phyloP scores from a whole-genome alignment of 1,139 yeast genomes.

The Nakaseomyces glabratus region DNA sequence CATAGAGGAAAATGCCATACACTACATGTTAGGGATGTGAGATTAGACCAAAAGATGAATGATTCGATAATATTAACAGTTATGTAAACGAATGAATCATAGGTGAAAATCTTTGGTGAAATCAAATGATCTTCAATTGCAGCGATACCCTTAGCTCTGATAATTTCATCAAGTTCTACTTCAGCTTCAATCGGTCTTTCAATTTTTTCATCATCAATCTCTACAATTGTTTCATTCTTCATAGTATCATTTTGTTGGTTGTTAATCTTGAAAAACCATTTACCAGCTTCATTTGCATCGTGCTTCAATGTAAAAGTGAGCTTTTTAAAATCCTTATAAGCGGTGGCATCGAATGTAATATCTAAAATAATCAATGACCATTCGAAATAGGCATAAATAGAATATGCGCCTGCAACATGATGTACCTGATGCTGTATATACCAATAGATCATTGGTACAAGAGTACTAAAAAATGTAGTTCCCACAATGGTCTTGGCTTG shows the following conservation, averaged over 20 bases:
- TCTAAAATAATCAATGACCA: conserved; percentile 84
- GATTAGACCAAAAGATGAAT: conserved; percentile 73
- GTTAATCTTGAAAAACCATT: conserved; percentile 14
- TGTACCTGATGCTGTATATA: conserved; percentile 91
- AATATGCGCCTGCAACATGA: conserved; percentile 84
- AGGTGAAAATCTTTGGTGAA: conserved; percentile 11
- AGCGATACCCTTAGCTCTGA: conserved; percentile 4
- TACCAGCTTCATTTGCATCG: conserved; percentile 9
- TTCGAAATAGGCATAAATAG: conserved; percentile 87
- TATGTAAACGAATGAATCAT: conserved; percentile 36
- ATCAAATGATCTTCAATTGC: conserved; percentile 7
- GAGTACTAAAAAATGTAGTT: conserved; percentile 54
- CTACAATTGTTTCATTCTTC: conserved; percentile 7
- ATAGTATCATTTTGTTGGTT: conserved; percentile 3
- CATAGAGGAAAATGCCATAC: conserved; percentile 97
- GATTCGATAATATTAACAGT: conserved; percentile 46
- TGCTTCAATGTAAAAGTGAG: conserved; percentile 16
- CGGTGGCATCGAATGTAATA: conserved; percentile 74
- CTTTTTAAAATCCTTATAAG: conserved; percentile 57
- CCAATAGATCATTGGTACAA: conserved; percentile 79
- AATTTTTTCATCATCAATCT: background rate
- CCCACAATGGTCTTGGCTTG: conserved; percentile 46
- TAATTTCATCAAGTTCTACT: conserved; percentile 12
- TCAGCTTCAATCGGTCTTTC: conserved; percentile 7
- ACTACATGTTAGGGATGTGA: conserved; percentile 72